Evolutionary conservation across 129 eudicot genomes (phyloP).

Genomic region (Arctium minus): DNA sequence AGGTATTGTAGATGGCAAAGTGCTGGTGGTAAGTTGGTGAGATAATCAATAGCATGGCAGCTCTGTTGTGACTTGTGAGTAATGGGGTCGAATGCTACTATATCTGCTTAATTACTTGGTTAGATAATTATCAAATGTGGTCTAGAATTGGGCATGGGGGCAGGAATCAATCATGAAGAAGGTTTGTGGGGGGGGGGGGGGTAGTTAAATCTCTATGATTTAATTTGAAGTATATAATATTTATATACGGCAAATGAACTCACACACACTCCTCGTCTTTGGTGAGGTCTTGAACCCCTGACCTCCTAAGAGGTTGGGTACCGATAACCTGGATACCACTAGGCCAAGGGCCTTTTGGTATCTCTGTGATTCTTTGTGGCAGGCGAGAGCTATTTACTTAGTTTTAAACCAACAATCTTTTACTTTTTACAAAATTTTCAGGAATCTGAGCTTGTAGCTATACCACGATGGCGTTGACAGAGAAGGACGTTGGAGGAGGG

Average conservation of each 20-base stretch:
- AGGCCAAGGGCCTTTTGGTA: background rate
- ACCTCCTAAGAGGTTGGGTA: background rate
- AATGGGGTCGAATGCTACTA: background rate
- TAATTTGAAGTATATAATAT: background rate
- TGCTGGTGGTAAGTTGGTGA: constrained; percentile 2
- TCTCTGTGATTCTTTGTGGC: background rate
- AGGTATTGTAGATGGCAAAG: background rate
- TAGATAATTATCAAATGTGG: background rate
- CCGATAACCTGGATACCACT: background rate
- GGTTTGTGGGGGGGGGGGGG: background rate
- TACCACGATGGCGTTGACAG: constrained; percentile 58
- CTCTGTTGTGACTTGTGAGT: background rate
- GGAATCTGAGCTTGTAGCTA: constrained; percentile 21
- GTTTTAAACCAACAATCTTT: background rate
- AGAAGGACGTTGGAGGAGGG: constrained; percentile 54
- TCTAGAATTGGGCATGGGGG: background rate
- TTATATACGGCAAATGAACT: background rate
- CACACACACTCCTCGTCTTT: background rate
- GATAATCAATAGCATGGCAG: background rate
- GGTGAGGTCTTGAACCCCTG: background rate
- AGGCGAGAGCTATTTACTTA: background rate
- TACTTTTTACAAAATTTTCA: constrained; percentile 15
- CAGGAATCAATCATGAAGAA: background rate
- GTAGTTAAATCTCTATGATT: background rate
- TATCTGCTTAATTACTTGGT: background rate